Percentiles rank a stretch among this genome's conserved stretches.
Evolutionary conservation across 805 yeast species (phyloP).

Genomic region (Candida berthetii): DNA sequence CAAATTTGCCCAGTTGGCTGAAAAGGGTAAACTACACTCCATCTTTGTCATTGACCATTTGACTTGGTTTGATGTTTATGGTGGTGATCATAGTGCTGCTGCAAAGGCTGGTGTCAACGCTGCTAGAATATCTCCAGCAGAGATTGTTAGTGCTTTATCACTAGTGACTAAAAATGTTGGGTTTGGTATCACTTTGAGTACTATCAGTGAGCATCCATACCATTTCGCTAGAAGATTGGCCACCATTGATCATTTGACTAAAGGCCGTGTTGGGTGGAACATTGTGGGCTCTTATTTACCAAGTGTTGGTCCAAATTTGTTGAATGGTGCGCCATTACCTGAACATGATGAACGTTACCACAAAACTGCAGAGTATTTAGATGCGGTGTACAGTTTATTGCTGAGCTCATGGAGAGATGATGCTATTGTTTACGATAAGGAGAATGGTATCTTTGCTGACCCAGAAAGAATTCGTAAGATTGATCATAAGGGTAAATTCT

Average conservation of each 20-base stretch:
- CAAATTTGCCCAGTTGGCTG: conserved; percentile 27
- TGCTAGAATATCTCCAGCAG: conserved; percentile 32
- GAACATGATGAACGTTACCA: conserved; percentile 34
- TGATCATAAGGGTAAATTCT: conserved; percentile 32
- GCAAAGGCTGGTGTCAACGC: conserved; percentile 22
- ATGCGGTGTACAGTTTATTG: conserved; percentile 32
- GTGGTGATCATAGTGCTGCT: conserved; percentile 22
- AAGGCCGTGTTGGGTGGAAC: conserved; percentile 38
- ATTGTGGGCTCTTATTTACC: conserved; percentile 33
- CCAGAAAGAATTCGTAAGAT: conserved; percentile 32
- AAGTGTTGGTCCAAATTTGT: conserved; percentile 27
- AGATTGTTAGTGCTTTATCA: conserved; percentile 31
- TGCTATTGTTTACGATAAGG: conserved; percentile 19
- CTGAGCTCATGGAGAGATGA: conserved; percentile 39
- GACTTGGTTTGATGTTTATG: conserved; percentile 31
- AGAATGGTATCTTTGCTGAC: conserved; percentile 26
- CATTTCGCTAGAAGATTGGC: conserved; percentile 32
- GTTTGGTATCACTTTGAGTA: conserved; percentile 32
- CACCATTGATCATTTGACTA: conserved; percentile 32
- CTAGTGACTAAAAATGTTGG: conserved; percentile 27
- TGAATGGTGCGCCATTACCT: conserved; percentile 26
- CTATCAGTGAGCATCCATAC: conserved; percentile 34
- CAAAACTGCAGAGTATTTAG: conserved; percentile 34
- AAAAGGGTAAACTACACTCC: conserved; percentile 28
- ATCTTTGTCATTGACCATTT: conserved; percentile 32